Evolutionary conservation across 2,329 filamentous ascomycete species (phyloP), one percentile per base, ranked within the genome.

Genomic region (Phyllosticta paracitricarpa): DNA sequence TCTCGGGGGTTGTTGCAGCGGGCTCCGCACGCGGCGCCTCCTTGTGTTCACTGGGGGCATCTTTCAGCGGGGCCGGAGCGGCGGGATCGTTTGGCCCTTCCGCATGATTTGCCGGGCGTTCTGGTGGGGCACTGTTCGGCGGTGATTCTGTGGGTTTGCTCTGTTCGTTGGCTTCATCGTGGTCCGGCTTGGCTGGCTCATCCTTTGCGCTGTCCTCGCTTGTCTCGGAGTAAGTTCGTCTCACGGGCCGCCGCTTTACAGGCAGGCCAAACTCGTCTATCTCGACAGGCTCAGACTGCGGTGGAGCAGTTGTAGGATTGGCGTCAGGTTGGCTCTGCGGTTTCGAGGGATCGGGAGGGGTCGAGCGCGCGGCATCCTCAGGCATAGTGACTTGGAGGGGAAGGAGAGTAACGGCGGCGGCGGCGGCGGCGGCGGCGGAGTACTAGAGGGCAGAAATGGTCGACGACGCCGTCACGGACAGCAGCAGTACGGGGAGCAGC

Each of bases 241-340:
- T 70, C 68, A 19, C 59, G 66, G 51, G 64, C 67, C 28, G 70
- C 71, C 61, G 60, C 70, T 78, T 79, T 64, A 87, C 81, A 19
- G 86, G 86, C 65, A 90, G 75, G 57, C 87, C 87, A 71, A 89
- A 90, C 66, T 90, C 87, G 71, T 90, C 87, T 63, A 85, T 75
- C 68, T 87, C 83, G 57, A 72, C 59, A 19, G 59, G 54, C 28
- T 57, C 59, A 12, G 17, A 51, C 58, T 61, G 51, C 54, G 53
- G 57, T 19, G 53, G 53, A 12, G 52, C 51, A 9, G 14, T n/a
- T 35, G 58, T 22, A 54, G 17, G 54, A 17, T 24, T 28, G 52
- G 52, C 52, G 24, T 17, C 14, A 28, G 12, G 35, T 35, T 14
- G 33, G 5, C 6, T 28, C 24, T 35, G 28, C 19, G 28, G 26